Evolutionary conservation across 352 stramenopile genomes (phyloP), one percentile per base, ranked within the genome.

Genomic region (Thraustochytrium striatum): DNA sequence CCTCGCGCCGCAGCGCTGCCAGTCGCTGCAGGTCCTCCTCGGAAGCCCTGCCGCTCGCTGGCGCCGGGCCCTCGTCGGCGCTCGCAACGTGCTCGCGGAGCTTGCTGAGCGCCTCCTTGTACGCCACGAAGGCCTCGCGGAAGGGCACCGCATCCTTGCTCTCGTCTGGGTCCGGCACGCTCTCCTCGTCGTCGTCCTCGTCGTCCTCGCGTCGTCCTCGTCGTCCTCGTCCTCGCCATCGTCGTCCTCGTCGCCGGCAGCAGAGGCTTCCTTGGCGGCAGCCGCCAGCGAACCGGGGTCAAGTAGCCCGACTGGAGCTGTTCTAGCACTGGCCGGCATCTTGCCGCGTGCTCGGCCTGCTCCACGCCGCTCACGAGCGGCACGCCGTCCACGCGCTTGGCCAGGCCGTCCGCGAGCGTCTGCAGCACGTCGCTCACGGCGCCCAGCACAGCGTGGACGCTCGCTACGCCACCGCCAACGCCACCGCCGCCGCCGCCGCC

Each of bases 181-280:
- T 61, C 7, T 70, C 35, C 35, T 52, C 59, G 59, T 9, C 59
- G 59, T 32, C 41, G 9, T 70, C 59, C 16, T 70, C 59, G 21
- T 52, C 35, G 25, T 57, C 59, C 13, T 70, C 59, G 35, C 59
- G 0, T 70, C 59, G 21, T 70, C 59, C 8, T 70, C 41, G 3
- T 70, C 59, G 21, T 70, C 59, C 7, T 70, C 32, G 1, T 70
- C 59, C 21, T 70, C 59, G 41, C 53, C 53, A 11, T 36, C 53
- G 32, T 61, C 19, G 9, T 61, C 59, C 36, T 70, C 59, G 3
- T 70, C 59, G 25, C 33, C 33, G 36, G 59, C 59, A 7, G 59
- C 50, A 30, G 1, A 21, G 36, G 21, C 53, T 38, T 70, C 35
- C 59, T 70, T 38, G 30, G 53, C 50, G 21, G 59, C 53, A 16